These are phyloP conservation scores for Euphorbia celastroides DNA, from an alignment of 441 rosid species.

Conservation along the genomic window DNA sequence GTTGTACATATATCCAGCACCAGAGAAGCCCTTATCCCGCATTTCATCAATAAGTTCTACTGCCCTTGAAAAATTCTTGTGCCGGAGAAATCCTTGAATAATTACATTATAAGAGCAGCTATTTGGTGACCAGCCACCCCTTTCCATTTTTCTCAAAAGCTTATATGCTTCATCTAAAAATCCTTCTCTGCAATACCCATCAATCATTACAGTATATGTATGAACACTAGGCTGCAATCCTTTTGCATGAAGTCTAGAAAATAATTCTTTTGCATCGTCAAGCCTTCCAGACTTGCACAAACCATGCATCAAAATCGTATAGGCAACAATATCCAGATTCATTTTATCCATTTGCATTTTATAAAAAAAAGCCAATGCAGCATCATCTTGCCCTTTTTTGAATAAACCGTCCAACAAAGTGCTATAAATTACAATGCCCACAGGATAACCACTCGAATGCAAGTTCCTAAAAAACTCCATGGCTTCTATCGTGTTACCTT, in stretches of 20 bases:
- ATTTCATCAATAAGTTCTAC: background rate
- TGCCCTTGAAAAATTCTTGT: background rate
- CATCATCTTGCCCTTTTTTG: background rate
- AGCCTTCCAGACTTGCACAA: background rate
- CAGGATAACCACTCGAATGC: background rate
- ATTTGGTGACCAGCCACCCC: conserved; percentile 4
- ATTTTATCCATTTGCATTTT: background rate
- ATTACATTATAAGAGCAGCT: background rate
- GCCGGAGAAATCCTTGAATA: background rate
- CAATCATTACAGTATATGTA: conserved; percentile 6
- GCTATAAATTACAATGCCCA: background rate
- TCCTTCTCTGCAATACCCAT: background rate
- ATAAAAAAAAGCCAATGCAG: background rate
- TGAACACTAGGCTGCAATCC: conserved; percentile 9
- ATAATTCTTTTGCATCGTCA: background rate
- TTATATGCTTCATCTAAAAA: conserved; percentile 3
- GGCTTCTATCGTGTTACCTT: background rate
- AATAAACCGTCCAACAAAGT: background rate
- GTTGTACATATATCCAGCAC: background rate
- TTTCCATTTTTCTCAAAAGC: conserved; percentile 11
- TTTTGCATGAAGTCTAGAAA: background rate
- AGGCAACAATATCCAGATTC: background rate
- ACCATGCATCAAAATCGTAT: background rate
- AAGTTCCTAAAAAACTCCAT: background rate
- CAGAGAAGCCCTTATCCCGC: background rate